A percentile compares a stretch with the other conserved stretches of the same genome.
Evolutionary conservation across 2,329 filamentous ascomycete genomes (phyloP).

Genomic region (Cercospora sp.): DNA sequence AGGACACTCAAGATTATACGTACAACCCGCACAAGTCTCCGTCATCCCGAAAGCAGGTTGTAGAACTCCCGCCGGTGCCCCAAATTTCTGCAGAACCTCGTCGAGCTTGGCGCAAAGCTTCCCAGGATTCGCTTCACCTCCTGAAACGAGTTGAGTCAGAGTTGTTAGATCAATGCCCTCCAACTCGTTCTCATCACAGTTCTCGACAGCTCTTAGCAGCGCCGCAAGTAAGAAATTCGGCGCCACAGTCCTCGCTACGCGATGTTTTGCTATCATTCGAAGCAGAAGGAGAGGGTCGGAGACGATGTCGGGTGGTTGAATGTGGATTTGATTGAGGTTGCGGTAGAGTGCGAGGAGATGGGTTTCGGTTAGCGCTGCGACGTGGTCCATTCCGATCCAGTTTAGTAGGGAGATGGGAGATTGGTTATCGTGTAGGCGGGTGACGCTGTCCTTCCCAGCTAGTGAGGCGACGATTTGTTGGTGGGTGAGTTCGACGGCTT

Average conservation of each 20-base stretch:
- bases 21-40: slow-evolving; percentile 26
- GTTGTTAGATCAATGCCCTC: neutral
- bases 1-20: slow-evolving; percentile 22
- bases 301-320: slow-evolving; percentile 45
- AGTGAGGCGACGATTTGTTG: slow-evolving; percentile 28
- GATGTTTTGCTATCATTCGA: slow-evolving; percentile 44
- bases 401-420: slow-evolving; percentile 39
- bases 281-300: slow-evolving; percentile 44
- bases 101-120: slow-evolving; percentile 10
- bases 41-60: slow-evolving; percentile 23
- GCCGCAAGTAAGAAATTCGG: slow-evolving; percentile 45
- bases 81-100: neutral
- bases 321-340: slow-evolving; percentile 50
- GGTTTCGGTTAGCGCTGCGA: slow-evolving; percentile 54
- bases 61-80: slow-evolving; percentile 15
- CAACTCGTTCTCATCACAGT: neutral
- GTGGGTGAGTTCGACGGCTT: slow-evolving; percentile 34
- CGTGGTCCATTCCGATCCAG: slow-evolving; percentile 57
- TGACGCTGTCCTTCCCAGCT: slow-evolving; percentile 14
- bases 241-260: slow-evolving; percentile 49
- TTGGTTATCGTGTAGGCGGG: neutral
- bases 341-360: slow-evolving; percentile 52
- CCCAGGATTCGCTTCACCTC: slow-evolving; percentile 49
- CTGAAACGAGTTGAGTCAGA: slow-evolving; percentile 40
- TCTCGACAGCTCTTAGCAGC: neutral